Conservation (phyloP, 305 asterid genomes). For the Stenogyne calaminthoides region DNA sequence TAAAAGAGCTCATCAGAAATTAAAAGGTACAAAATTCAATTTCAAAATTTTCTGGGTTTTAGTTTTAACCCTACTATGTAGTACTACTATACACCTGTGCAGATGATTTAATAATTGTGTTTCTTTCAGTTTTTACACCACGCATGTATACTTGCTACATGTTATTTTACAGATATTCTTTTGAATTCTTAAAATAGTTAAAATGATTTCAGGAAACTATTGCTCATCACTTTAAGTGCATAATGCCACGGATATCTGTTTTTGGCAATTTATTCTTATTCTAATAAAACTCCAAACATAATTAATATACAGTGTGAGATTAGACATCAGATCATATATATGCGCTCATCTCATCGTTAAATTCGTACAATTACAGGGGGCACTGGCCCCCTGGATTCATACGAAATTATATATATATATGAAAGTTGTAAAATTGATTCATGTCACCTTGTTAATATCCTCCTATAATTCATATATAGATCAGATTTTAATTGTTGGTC, state of each 20-base stretch:
- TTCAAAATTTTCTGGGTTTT: constrained; percentile 19
- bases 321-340: neutral
- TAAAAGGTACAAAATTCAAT: constrained; percentile 21
- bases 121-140: constrained; percentile 20
- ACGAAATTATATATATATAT: no score
- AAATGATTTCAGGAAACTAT: neutral
- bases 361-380: no score
- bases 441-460: no score
- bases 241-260: neutral
- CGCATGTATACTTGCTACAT: neutral
- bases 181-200: neutral
- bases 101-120: constrained; percentile 10
- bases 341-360: neutral
- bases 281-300: neutral
- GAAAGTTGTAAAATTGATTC: no score
- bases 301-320: neutral
- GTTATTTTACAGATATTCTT: neutral
- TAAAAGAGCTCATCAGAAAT: constrained; percentile 16
- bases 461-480: no score
- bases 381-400: no score
- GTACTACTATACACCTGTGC: neutral
- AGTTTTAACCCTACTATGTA: constrained; percentile 2
- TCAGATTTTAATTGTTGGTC: no score
- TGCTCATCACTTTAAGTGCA: neutral
- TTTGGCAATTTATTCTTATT: neutral